Evolutionary conservation across 345 rosid genomes (phyloP).

Genomic region (Bruguiera gymnorhiza): DNA sequence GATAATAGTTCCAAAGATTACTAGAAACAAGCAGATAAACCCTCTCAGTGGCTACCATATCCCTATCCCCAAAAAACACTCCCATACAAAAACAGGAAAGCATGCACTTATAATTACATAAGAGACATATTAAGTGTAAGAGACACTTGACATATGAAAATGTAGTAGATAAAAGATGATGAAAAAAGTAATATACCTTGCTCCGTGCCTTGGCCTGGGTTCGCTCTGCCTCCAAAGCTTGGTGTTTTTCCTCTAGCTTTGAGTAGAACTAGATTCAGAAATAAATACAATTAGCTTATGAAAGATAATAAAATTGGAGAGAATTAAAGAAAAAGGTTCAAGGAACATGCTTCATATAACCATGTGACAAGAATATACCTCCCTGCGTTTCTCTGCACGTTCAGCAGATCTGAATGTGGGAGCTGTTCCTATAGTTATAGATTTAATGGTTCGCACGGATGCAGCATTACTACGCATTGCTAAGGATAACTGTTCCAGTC

Average conservation of each 20-base stretch:
- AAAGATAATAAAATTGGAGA: conserved; percentile 1
- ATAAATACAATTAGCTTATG: conserved; percentile 20
- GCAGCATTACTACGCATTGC: conserved; percentile 57
- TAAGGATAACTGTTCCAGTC: conserved; percentile 47
- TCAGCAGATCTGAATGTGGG: conserved; percentile 73
- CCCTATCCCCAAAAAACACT: not conserved
- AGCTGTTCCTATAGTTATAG: conserved; percentile 81
- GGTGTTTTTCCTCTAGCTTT: conserved; percentile 80
- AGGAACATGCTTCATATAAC: conserved; percentile 5
- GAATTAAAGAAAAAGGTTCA: conserved; percentile 10
- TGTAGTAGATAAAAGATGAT: not conserved
- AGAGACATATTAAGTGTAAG: no score
- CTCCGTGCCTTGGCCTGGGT: conserved; percentile 68
- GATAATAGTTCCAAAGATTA: not conserved
- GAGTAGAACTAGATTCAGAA: conserved; percentile 55
- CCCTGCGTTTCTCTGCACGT: conserved; percentile 89
- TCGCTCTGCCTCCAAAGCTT: conserved; percentile 73
- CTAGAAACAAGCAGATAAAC: not conserved
- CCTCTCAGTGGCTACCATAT: not conserved
- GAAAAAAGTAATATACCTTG: conserved; percentile 43
- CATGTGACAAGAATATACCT: conserved; percentile 43
- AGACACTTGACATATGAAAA: not conserved
- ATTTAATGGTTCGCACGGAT: conserved; percentile 57
- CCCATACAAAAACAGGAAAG: not conserved
- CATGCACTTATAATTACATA: not conserved